A percentile compares a stretch with the other conserved stretches of the same genome.
These are phyloP conservation scores for Cajanus cajan DNA, from an alignment of 306 rosid genomes.

Conservation along the genomic window DNA sequence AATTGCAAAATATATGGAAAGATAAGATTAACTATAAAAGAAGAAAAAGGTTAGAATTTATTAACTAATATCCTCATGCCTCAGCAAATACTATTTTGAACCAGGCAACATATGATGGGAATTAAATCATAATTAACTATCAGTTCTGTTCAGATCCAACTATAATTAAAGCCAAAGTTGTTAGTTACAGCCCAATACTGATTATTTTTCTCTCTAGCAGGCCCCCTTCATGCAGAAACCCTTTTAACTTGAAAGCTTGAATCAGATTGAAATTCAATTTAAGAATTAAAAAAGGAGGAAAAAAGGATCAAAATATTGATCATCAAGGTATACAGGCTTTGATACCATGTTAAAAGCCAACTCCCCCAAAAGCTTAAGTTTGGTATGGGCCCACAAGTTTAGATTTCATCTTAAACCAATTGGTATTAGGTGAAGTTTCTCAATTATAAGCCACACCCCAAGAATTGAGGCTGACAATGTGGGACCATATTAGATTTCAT, in stretches of 20 bases:
- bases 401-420: no score
- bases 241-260: no score
- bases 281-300: not conserved
- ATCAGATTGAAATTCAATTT: no score
- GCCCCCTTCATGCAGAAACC: no score
- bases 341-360: not conserved
- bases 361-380: not conserved
- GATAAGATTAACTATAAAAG: not conserved
- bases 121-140: not conserved
- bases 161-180: no score
- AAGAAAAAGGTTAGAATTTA: not conserved
- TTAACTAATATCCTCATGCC: not conserved
- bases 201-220: no score
- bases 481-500: no score
- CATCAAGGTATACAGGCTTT: not conserved
- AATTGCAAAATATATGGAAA: not conserved
- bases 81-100: not conserved
- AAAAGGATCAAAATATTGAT: not conserved
- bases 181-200: no score
- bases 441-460: no score
- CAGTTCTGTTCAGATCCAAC: not conserved
- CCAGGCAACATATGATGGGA: not conserved
- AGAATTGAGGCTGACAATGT: no score
- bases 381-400: not conserved
- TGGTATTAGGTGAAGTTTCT: no score